Base-by-base conservation (phyloP, 192 early-diverging fungal genomes). In the Podila horticola region DNA sequence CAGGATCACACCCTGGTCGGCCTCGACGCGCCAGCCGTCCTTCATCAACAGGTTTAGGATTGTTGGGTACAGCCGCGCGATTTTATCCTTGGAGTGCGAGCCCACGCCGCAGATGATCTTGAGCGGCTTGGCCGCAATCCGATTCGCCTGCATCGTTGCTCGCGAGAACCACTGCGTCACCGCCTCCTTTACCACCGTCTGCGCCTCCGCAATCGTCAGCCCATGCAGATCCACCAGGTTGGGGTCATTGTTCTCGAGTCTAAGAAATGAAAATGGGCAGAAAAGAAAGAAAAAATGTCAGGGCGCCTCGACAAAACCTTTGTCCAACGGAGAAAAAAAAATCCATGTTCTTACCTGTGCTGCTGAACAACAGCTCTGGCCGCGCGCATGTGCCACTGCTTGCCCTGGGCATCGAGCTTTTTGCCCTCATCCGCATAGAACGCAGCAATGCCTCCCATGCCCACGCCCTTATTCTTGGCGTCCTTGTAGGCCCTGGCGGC, bases 191-290 rank as follows among this genome's bases (percentile, higher is more conserved):
- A 89, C 86, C 15, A 94, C 73, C 12, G 84, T 85, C 5, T 88
- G 70, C 0, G 93, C 92, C 70, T 94, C 92, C 0, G 74, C 69
- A 4, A 92, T 85, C 0, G 86, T 91, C 29, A 93, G 74, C 0
- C 93, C 93, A 59, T 94, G 93, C 19, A 94, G 82, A 75, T 94
- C 93, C 4, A 94, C 74, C 33, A 93, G 69, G 71, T 86, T 85
- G 17, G 86, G 84, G 67, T 90, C 83, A 19, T 84, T 86, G 55
- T 71, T 74, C 19, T 58, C 74, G 59, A 86, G 22, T 30, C 83
- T 89, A 38, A 3, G 60, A 51, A 55, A 24, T 55, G 34, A 28
- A 60, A 57, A 31, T 45, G 2, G 10, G n/a, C 66, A 58, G 64
- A 34, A 19, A 48, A 12, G 52, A 69, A 20, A 30, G 22, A 20